Percentiles rank a stretch among this genome's conserved stretches.
These are phyloP conservation scores for Chimonanthus salicifolius DNA, from an alignment of 164 flowering plant species.

Conservation along the genomic window DNA sequence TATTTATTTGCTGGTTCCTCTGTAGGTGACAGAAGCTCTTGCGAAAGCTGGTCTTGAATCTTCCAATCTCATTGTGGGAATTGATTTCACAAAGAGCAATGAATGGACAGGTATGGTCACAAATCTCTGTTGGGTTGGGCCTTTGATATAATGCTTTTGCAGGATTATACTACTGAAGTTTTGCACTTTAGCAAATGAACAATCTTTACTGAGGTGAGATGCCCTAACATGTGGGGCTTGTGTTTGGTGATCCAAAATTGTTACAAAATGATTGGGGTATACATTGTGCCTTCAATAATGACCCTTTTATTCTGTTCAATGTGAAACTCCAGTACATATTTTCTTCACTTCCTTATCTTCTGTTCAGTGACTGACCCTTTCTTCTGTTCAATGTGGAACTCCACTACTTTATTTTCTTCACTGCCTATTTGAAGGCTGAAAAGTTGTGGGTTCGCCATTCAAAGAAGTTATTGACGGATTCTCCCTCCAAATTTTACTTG, in stretches of 20 bases:
- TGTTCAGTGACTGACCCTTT: neutral
- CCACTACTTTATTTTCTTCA: neutral
- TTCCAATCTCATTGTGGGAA: constrained; percentile 16
- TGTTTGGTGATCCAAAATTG: neutral
- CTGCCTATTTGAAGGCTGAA: too few species aligned
- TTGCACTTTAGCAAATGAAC: neutral
- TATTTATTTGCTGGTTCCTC: neutral
- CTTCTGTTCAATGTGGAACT: neutral
- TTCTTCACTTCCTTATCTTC: neutral
- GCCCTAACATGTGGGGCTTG: neutral
- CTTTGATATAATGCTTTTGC: neutral
- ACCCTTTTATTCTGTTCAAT: too few species aligned
- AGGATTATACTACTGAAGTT: neutral
- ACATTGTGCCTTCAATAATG: too few species aligned
- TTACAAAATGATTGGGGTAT: neutral
- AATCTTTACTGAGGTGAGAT: neutral
- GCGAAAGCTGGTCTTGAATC: constrained; percentile 15
- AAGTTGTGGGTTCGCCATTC: too few species aligned
- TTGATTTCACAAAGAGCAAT: constrained; percentile 20
- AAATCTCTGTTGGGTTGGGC: neutral
- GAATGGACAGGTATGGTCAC: constrained; percentile 14
- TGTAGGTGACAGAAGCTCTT: constrained; percentile 14
- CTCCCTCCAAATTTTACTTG: neutral
- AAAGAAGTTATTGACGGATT: neutral
- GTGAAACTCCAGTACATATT: too few species aligned